Conservation (phyloP, 2,329 filamentous ascomycete species). For the Calonectria pseudoturangicola region DNA sequence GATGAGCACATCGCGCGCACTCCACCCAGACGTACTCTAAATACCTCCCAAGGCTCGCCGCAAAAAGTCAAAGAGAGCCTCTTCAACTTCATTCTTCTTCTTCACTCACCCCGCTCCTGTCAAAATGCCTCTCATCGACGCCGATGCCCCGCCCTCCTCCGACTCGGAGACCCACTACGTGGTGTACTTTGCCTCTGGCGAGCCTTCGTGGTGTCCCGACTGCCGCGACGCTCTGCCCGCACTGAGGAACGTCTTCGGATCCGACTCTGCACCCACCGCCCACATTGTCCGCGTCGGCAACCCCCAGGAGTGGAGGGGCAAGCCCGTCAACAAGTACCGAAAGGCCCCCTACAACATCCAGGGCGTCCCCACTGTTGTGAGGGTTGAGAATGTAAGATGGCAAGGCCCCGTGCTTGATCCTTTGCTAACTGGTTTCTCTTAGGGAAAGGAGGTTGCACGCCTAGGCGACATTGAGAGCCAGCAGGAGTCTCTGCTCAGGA, state of each 20-base stretch:
- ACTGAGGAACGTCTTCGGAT: constrained; percentile 50
- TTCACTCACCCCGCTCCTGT: not conserved
- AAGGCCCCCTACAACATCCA: constrained; percentile 52
- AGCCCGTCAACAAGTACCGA: constrained; percentile 53
- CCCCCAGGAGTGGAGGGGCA: constrained; percentile 51
- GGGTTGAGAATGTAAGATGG: constrained; percentile 50
- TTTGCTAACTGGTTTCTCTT: not conserved
- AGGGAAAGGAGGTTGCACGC: constrained; percentile 54
- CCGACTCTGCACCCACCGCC: constrained; percentile 50
- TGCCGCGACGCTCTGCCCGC: constrained; percentile 53
- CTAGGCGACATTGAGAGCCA: constrained; percentile 54
- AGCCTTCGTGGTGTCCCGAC: constrained; percentile 57
- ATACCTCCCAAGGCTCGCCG: constrained; percentile 16
- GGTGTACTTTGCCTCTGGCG: constrained; percentile 57
- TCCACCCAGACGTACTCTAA: constrained; percentile 19
- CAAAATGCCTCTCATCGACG: constrained; percentile 56
- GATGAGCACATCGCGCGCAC: constrained; percentile 36
- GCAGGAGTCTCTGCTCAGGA: constrained; percentile 52
- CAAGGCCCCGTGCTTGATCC: not conserved
- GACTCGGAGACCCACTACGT: constrained; percentile 54
- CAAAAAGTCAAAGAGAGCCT: constrained; percentile 1
- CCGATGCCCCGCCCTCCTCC: constrained; percentile 50
- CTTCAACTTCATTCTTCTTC: not conserved
- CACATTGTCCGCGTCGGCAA: constrained; percentile 54
- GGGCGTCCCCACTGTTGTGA: constrained; percentile 54